Evolutionary conservation across 306 rosid genomes (phyloP).

Genomic region (Quercus robur): DNA sequence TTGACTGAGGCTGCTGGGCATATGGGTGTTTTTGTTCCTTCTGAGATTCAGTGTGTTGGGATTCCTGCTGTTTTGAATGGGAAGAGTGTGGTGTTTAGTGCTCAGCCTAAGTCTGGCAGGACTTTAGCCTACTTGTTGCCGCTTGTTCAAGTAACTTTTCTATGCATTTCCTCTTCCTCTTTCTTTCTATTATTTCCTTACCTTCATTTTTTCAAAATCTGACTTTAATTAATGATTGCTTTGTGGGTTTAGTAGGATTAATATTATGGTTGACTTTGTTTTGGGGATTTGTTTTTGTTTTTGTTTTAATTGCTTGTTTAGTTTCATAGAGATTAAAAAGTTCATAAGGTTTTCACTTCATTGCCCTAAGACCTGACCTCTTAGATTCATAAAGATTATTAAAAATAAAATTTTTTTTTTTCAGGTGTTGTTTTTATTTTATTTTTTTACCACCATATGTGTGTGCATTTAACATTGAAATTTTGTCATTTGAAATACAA

Average conservation of each 20-base stretch:
- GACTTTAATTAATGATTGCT: background rate
- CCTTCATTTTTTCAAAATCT: background rate
- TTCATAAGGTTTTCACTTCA: too few species aligned
- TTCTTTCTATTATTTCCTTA: background rate
- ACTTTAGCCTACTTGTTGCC: constrained; percentile 94
- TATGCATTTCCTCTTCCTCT: background rate
- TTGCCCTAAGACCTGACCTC: too few species aligned
- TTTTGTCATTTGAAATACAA: background rate
- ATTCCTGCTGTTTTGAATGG: constrained; percentile 78
- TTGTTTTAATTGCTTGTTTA: too few species aligned
- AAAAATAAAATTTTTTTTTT: too few species aligned
- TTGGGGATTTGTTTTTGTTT: background rate
- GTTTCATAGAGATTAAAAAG: too few species aligned
- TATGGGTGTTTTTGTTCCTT: constrained; percentile 69
- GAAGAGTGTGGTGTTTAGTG: constrained; percentile 80
- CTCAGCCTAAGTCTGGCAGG: constrained; percentile 93
- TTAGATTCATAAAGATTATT: too few species aligned
- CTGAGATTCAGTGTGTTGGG: constrained; percentile 86
- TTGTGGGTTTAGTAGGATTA: background rate
- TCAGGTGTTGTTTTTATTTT: too few species aligned
- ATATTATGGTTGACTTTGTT: background rate
- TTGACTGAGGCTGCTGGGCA: constrained; percentile 68
- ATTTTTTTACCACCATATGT: background rate
- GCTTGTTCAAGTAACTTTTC: constrained; percentile 69
- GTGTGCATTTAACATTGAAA: background rate